Base-by-base conservation (phyloP, 176 grass and related monocot species). In the Oropetium thomaeum region DNA sequence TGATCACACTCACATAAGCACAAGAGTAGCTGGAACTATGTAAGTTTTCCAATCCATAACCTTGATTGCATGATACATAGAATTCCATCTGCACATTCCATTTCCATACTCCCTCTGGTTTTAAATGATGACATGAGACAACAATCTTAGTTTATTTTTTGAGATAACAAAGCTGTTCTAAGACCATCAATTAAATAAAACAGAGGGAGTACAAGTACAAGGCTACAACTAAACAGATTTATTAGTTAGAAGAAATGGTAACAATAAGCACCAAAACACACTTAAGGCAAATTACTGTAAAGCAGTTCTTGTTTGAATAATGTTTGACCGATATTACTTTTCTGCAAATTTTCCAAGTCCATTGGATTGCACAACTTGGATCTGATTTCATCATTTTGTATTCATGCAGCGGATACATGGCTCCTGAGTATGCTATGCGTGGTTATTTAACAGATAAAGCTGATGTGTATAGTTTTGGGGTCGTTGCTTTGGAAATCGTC, bases 401-500 rank as follows among this genome's bases (percentile, higher is more conserved):
- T 84, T 79, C 29, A 76, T 92, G 70, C 76, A 98, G 95, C 62
- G 91, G 91, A 73, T 98, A 93, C 84, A 97, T 97, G 91, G 95
- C 95, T 75, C 95, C 91, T 81, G 91, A 97, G 79, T 98, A 98
- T 73, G 91, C 95, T 84, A 94, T 98, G 91, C 69, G 89, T 87
- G 95, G 95, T 73, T 92, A 92, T 92, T 87, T 94, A 40, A 94
- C 95, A 28, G 84, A 89, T 8, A 98, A 98, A 83, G 95, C 95
- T 85, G 95, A 94, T 86, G 79, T 92, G 34, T 98, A 98, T 65
- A 92, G 95, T 67, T 98, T 98, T 76, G 95, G 91, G 20, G 89
- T 98, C 22, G 91, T 98, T 82, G 89, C 82, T 88, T 81, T 98
- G 78, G 95, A 98, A 76, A 85, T 88, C 53, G 88, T 94, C 39